Conservation (phyloP, 192 early-diverging fungal species). For the Coemansia sp. region DNA sequence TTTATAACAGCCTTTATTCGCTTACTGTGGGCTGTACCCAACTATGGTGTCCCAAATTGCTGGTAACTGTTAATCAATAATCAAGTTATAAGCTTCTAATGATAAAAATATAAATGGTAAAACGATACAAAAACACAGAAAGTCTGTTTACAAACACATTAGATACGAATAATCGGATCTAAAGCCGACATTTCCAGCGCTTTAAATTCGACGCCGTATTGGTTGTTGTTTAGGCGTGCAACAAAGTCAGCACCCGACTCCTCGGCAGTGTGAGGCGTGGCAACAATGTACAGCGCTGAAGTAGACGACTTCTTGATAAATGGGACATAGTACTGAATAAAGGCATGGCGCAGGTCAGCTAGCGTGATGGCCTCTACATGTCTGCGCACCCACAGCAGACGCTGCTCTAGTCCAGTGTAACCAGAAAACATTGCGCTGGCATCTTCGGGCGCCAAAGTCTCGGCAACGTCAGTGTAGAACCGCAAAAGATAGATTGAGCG, state of each 20-base stretch:
- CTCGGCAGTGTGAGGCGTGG: conserved; percentile 26
- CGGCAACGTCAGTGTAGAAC: conserved; percentile 17
- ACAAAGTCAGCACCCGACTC: conserved; percentile 18
- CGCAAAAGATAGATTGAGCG: conserved; percentile 31
- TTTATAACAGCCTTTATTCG: not conserved
- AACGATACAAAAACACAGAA: not conserved
- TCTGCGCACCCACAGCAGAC: conserved; percentile 32
- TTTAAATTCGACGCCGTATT: conserved; percentile 35
- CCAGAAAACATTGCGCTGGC: conserved; percentile 27
- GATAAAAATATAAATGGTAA: not conserved
- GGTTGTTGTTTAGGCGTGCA: conserved; percentile 24
- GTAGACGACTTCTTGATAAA: conserved; percentile 21
- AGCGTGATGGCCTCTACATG: conserved; percentile 37
- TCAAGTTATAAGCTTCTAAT: not conserved
- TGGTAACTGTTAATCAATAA: not conserved
- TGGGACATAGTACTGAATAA: conserved; percentile 31
- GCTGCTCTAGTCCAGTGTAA: conserved; percentile 37
- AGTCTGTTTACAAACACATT: conserved; percentile 12
- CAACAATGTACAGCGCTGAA: conserved; percentile 31
- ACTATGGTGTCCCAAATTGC: conserved; percentile 1
- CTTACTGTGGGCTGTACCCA: not conserved
- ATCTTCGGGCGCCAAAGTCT: conserved; percentile 33
- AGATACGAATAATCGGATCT: conserved; percentile 27
- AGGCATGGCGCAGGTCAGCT: conserved; percentile 33
- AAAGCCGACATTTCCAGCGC: conserved; percentile 23